Evolutionary conservation across 1,284 basidiomycete species (phyloP).

Genomic region (Leccinum ponderosum): DNA sequence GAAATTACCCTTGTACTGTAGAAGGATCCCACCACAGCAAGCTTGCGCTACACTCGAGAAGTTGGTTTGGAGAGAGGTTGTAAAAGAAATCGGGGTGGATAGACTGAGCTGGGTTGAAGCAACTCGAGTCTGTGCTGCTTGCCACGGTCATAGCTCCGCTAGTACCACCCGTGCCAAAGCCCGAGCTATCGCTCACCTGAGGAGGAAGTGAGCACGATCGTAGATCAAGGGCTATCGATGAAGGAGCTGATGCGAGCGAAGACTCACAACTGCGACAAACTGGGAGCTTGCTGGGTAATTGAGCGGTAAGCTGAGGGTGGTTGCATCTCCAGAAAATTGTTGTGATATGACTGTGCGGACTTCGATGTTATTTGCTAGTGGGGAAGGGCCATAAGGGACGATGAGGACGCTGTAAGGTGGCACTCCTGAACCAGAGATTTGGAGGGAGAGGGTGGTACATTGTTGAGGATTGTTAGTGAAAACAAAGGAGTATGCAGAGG

Average conservation of each 20-base stretch:
- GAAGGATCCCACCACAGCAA: conserved; percentile 63
- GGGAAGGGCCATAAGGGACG: conserved; percentile 61
- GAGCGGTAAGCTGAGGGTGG: conserved; percentile 54
- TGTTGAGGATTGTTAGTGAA: conserved; percentile 59
- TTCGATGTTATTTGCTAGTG: conserved; percentile 48
- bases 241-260: background rate
- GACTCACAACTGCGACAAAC: conserved; percentile 74
- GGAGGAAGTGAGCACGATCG: background rate
- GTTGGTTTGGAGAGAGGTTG: conserved; percentile 52
- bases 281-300: conserved; percentile 66
- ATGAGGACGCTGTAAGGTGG: conserved; percentile 42
- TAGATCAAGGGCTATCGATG: background rate
- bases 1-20: conserved; percentile 54
- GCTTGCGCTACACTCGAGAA: conserved; percentile 59
- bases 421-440: conserved; percentile 49
- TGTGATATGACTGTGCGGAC: background rate
- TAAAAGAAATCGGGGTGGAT: too few relatives aligned
- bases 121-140: conserved; percentile 32
- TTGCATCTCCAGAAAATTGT: background rate
- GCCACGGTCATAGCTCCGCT: conserved; percentile 59
- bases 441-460: conserved; percentile 60
- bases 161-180: conserved; percentile 75
- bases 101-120: too few relatives aligned
- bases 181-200: conserved; percentile 29
- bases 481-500: conserved; percentile 49